Evolutionary conservation across 805 yeast genomes (phyloP).

Genomic region (Deakozyma indianensis): DNA sequence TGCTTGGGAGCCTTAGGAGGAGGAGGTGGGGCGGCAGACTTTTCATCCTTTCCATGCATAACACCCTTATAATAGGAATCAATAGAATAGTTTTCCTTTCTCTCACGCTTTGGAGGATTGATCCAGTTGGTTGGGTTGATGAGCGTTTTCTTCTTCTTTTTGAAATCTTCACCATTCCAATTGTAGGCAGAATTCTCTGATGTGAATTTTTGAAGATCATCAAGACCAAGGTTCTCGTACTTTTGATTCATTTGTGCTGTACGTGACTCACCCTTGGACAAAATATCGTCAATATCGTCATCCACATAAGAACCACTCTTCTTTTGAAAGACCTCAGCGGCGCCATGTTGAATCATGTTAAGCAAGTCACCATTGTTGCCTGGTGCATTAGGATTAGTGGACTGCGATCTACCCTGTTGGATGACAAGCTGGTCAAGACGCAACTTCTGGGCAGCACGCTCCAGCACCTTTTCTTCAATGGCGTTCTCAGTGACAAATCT

Average conservation of each 20-base stretch:
- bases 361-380: slow-evolving; percentile 64
- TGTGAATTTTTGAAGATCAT: slow-evolving; percentile 84
- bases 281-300: slow-evolving; percentile 66
- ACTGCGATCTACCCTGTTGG: slow-evolving; percentile 67
- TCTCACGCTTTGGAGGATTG: slow-evolving; percentile 55
- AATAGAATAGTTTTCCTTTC: slow-evolving; percentile 55
- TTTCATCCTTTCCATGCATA: slow-evolving; percentile 40
- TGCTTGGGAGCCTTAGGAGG: slow-evolving; percentile 57
- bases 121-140: slow-evolving; percentile 37
- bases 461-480: slow-evolving; percentile 89
- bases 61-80: slow-evolving; percentile 80
- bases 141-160: slow-evolving; percentile 26
- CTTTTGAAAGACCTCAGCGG: slow-evolving; percentile 66
- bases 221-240: slow-evolving; percentile 75
- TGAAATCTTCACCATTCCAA: slow-evolving; percentile 89
- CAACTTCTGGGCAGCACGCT: slow-evolving; percentile 88
- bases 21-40: slow-evolving; percentile 41
- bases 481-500: slow-evolving; percentile 93
- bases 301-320: slow-evolving; percentile 13
- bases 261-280: slow-evolving; percentile 66
- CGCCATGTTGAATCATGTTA: slow-evolving; percentile 96
- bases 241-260: slow-evolving; percentile 69
- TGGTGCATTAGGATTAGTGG: slow-evolving; percentile 28
- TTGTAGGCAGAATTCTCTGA: slow-evolving; percentile 76
- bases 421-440: slow-evolving; percentile 88